Evolutionary conservation across 805 yeast species (phyloP), one percentile per base, ranked within the genome.

Genomic region (Candida gorgasii): DNA sequence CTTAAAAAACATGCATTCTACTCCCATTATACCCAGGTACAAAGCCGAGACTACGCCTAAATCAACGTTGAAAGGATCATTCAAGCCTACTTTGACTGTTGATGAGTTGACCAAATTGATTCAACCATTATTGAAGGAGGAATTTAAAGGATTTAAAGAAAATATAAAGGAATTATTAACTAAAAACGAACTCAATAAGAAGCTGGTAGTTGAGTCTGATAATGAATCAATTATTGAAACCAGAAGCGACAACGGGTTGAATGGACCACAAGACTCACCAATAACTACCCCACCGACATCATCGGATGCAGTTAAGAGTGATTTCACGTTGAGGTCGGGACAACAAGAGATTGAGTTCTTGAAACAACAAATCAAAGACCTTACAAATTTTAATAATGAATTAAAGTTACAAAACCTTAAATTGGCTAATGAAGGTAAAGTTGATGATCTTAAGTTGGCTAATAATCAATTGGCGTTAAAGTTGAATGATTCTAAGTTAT

Each of bases 221-320:
- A 23, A 8, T 36, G 39, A 36, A 12, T 23, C 22, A 23, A 19
- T 34, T 3, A 5, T 33, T 8, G 27, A 34, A 34, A 30, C 32
- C 17, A 30, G 36, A n/a, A 38, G 42, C 14, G 42, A 40, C 12
- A 19, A 16, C 13, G 39, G 28, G 22, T 4, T 14, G 15, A 20
- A 40, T 5, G 37, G 29, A 27, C 3, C 12, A 12, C 20, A 40
- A 3, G 36, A 44, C 3, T 46, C 66, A 8, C 67, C 69, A 13
- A 49, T 51, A 8, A 64, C 70, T 3, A 59, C 69, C 2, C 69
- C 69, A 3, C 70, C 72, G 1, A 55, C 47, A 9, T 63, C 69
- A 20, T 55, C 50, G 40, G 61, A 58, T 39, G 36, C 47, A 18
- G 33, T 48, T 30, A 16, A 34, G 11, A 28, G 26, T 24, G 40